phyloP scores from a whole-genome alignment of 805 yeast genomes.

The Ogataea sp. region DNA sequence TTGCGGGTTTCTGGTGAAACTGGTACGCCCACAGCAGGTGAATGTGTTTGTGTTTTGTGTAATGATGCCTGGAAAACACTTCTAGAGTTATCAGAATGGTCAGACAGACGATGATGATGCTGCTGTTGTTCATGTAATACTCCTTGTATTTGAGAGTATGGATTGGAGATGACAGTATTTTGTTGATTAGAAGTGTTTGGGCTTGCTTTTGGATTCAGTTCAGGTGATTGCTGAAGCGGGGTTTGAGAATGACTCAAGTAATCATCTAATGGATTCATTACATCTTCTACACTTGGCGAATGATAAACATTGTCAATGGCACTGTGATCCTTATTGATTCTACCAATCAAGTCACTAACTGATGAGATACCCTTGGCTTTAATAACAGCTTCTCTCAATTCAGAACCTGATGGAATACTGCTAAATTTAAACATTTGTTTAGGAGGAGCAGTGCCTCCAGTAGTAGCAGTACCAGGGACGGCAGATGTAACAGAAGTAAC shows the following conservation, averaged over 20 bases:
- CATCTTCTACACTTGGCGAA: conserved; percentile 3
- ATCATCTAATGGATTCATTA: background rate
- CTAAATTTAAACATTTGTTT: conserved; percentile 20
- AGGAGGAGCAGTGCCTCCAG: too few species aligned
- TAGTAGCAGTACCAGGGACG: background rate
- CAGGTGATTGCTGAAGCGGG: too few species aligned
- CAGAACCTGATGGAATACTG: conserved; percentile 45
- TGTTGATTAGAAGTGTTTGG: too few species aligned
- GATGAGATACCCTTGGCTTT: conserved; percentile 70
- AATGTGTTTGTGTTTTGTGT: background rate
- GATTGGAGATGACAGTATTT: too few species aligned
- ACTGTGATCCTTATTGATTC: conserved; percentile 31
- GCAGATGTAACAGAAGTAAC: background rate
- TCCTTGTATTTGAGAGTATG: background rate
- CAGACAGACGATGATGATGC: too few species aligned
- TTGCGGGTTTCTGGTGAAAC: background rate
- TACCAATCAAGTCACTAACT: conserved; percentile 57
- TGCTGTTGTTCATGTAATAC: background rate
- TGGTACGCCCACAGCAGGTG: background rate
- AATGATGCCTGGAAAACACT: too few species aligned
- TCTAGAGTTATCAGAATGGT: too few species aligned
- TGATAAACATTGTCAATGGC: conserved; percentile 18
- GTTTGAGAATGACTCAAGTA: too few species aligned
- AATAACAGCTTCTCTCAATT: conserved; percentile 52
- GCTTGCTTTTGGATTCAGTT: too few species aligned